These are phyloP conservation scores for Talaromyces nanjingensis DNA, from an alignment of 495 filamentous ascomycete species.

Conservation along the genomic window DNA sequence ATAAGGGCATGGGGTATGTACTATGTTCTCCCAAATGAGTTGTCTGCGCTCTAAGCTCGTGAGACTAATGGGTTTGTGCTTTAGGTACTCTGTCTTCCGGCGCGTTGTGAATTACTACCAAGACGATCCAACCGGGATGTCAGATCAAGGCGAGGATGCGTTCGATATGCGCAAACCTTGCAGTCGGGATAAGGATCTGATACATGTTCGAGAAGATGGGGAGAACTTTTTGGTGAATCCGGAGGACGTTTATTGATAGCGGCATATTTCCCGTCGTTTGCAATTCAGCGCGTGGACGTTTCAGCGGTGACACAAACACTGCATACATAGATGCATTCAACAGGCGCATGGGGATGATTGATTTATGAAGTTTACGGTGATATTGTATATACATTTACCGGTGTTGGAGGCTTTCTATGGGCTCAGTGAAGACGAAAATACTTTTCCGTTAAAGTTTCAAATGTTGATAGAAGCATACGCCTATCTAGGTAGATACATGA, in stretches of 20 bases:
- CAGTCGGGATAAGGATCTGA: conserved; percentile 67
- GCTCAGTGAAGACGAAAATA: neutral
- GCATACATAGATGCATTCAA: neutral
- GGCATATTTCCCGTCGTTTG: neutral
- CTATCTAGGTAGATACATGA: neutral
- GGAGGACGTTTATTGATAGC: conserved; percentile 68
- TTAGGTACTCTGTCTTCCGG: conserved; percentile 70
- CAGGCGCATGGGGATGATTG: neutral
- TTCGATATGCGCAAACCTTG: conserved; percentile 95
- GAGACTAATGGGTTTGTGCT: no score
- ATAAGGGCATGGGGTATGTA: conserved; percentile 79
- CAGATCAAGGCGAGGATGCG: conserved; percentile 67
- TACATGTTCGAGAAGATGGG: conserved; percentile 76
- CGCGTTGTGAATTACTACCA: conserved; percentile 88
- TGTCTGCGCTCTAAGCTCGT: no score
- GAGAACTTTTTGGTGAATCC: conserved; percentile 75
- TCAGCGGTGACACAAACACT: neutral
- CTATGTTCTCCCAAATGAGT: conserved; percentile 4
- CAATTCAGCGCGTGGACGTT: neutral
- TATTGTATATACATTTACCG: neutral
- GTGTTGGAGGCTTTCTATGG: neutral
- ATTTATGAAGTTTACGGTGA: conserved; percentile 5
- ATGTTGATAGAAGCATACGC: neutral
- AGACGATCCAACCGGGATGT: conserved; percentile 58
- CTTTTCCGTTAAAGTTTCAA: neutral